A percentile compares a stretch with the other conserved stretches of the same genome.
phyloP scores from a whole-genome alignment of 495 filamentous ascomycete genomes.

The Xylaria scruposa region DNA sequence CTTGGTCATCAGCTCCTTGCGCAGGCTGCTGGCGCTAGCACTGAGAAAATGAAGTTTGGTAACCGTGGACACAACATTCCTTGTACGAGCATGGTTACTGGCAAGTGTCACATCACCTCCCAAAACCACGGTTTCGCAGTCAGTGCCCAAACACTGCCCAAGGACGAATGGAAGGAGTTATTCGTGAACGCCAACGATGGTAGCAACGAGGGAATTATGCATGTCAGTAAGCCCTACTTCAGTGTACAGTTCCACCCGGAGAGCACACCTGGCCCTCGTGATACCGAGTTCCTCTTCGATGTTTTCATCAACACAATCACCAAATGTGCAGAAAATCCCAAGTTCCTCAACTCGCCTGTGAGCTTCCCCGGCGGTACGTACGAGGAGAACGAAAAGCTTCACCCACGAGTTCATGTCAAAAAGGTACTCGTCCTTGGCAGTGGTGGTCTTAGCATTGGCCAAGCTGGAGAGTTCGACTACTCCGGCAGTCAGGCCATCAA shows the following conservation, averaged over 20 bases:
- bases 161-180: constrained; percentile 80
- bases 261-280: constrained; percentile 92
- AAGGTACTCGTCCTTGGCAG: constrained; percentile 94
- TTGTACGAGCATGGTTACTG: constrained; percentile 91
- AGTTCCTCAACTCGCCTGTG: constrained; percentile 72
- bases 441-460: constrained; percentile 93
- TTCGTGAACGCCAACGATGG: constrained; percentile 98
- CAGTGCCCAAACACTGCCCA: constrained; percentile 74
- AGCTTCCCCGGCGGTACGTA: constrained; percentile 82
- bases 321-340: constrained; percentile 63
- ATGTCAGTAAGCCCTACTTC: constrained; percentile 85
- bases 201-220: constrained; percentile 96
- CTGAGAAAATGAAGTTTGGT: constrained; percentile 97
- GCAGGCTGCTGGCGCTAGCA: constrained; percentile 85
- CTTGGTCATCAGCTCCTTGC: constrained; percentile 94
- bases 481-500: constrained; percentile 96
- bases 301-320: constrained; percentile 89
- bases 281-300: constrained; percentile 96
- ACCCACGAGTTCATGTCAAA: constrained; percentile 84
- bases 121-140: constrained; percentile 98
- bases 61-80: constrained; percentile 99
- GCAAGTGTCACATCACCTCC: constrained; percentile 97
- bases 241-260: constrained; percentile 99
- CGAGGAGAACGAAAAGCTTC: constrained; percentile 74
- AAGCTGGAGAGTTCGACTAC: constrained; percentile 98